Conservation (phyloP, 2,329 filamentous ascomycete species). For the Pseudocercospora vitis region DNA sequence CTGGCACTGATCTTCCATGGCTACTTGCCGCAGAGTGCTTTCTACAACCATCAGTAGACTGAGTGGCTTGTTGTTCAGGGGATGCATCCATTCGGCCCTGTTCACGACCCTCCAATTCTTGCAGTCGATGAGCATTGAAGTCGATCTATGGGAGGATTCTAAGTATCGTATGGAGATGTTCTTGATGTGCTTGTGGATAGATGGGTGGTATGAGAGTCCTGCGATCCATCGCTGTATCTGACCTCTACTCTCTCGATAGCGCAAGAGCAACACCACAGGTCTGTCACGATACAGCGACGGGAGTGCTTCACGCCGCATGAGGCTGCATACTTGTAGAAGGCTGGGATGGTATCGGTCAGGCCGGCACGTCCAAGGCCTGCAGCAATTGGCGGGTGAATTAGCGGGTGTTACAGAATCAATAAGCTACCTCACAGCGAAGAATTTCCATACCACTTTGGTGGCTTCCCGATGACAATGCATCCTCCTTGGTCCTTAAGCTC, state of each 20-base stretch:
- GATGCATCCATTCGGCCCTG: constrained; percentile 15
- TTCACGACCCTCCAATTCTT: constrained; percentile 13
- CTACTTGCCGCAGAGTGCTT: not conserved
- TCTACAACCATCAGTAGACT: constrained; percentile 12
- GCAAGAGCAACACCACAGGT: constrained; percentile 16
- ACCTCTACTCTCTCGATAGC: constrained; percentile 20
- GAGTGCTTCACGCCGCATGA: constrained; percentile 15
- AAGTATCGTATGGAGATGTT: constrained; percentile 23
- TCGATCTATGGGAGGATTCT: constrained; percentile 20
- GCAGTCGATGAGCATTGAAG: constrained; percentile 15
- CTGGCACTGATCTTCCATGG: not conserved
- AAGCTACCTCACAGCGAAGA: too few species aligned
- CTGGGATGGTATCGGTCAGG: constrained; percentile 21
- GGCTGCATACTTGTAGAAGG: constrained; percentile 17
- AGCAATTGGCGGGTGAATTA: too few species aligned
- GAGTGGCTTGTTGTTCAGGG: constrained; percentile 8
- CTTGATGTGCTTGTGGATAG: constrained; percentile 12
- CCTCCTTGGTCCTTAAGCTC: constrained; percentile 4
- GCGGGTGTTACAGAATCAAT: too few species aligned
- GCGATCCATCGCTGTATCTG: constrained; percentile 20
- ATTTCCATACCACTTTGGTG: not conserved
- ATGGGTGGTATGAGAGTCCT: not conserved
- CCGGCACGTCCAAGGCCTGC: constrained; percentile 18
- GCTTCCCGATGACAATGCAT: not conserved
- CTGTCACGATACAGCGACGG: constrained; percentile 16